Evolutionary conservation across 495 filamentous ascomycete species (phyloP).

Genomic region (Neohortaea acidophila): DNA sequence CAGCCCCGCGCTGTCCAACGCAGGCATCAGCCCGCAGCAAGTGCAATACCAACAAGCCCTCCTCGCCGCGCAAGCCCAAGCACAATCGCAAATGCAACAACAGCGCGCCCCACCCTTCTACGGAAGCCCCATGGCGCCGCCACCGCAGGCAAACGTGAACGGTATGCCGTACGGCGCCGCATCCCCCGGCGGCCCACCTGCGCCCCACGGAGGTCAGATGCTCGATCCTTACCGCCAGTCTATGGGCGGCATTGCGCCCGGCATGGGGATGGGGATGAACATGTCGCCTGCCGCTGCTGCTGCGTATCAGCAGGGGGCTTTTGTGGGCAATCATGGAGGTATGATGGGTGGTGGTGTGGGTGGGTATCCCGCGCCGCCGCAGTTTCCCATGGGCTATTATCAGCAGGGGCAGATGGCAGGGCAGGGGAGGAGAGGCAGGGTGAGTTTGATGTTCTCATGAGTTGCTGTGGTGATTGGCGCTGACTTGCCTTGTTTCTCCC

Average conservation of each 20-base stretch:
- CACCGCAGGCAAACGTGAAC: neutral
- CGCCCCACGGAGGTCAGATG: constrained; percentile 9
- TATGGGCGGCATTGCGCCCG: constrained; percentile 13
- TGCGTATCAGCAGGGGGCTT: no score
- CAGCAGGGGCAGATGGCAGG: constrained; percentile 7
- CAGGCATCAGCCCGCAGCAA: constrained; percentile 34
- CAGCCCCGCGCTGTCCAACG: constrained; percentile 18
- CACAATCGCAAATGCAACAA: constrained; percentile 17
- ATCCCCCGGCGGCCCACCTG: neutral
- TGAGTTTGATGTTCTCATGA: constrained; percentile 4
- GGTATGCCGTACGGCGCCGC: constrained; percentile 7
- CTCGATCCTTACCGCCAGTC: constrained; percentile 8
- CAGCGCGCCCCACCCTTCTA: constrained; percentile 14
- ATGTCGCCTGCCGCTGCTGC: no score
- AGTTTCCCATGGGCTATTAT: no score
- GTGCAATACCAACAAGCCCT: constrained; percentile 44
- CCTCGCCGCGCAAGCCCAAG: constrained; percentile 40
- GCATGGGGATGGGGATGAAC: constrained; percentile 7
- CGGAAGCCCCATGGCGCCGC: constrained; percentile 6
- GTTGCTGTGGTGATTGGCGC: no score
- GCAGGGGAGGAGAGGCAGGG: constrained; percentile 11
- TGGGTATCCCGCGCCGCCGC: constrained; percentile 1
- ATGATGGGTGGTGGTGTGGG: no score
- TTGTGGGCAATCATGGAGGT: no score
- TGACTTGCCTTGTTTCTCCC: no score